phyloP scores from a whole-genome alignment of 106 monocot species.

The Ottelia alismoides region DNA sequence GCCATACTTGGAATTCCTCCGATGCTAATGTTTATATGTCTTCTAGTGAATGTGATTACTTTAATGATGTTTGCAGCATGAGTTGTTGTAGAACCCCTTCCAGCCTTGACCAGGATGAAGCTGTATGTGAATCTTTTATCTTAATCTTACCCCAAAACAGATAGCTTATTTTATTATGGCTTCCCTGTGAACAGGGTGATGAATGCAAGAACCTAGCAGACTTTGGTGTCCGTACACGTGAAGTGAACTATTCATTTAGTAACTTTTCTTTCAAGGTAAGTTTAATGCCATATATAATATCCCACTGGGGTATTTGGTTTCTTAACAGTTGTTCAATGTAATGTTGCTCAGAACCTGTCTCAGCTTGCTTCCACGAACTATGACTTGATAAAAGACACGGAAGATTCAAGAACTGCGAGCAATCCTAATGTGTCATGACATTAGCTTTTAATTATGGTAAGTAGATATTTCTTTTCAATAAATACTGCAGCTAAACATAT shows the following conservation, averaged over 20 bases:
- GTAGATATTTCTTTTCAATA: too few relatives aligned
- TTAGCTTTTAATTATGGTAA: too few relatives aligned
- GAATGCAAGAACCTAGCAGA: conserved; percentile 61
- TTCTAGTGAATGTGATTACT: conserved; percentile 29
- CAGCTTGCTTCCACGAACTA: conserved; percentile 95
- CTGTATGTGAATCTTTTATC: conserved; percentile 22
- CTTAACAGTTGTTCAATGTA: too few relatives aligned
- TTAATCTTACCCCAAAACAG: too few relatives aligned
- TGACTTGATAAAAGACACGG: conserved; percentile 55
- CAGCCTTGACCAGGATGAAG: conserved; percentile 56
- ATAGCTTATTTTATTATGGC: too few relatives aligned
- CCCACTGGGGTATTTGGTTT: not conserved
- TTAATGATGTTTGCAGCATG: conserved; percentile 31
- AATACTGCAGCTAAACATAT: too few relatives aligned
- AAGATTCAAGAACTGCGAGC: conserved; percentile 24
- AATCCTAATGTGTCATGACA: conserved; percentile 13
- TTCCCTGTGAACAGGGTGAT: conserved; percentile 60
- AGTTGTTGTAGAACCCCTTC: conserved; percentile 55
- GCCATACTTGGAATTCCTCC: conserved; percentile 56
- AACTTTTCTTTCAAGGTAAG: conserved; percentile 95
- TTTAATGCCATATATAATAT: not conserved
- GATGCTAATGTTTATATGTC: conserved; percentile 18
- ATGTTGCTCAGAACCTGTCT: conserved; percentile 79
- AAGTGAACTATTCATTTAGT: conserved; percentile 76
- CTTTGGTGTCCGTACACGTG: conserved; percentile 28